Percentiles rank a stretch among this genome's conserved stretches.
These are phyloP conservation scores for Scopulariopsis brevicaulis DNA, from an alignment of 2,329 filamentous ascomycete genomes.

Conservation along the genomic window DNA sequence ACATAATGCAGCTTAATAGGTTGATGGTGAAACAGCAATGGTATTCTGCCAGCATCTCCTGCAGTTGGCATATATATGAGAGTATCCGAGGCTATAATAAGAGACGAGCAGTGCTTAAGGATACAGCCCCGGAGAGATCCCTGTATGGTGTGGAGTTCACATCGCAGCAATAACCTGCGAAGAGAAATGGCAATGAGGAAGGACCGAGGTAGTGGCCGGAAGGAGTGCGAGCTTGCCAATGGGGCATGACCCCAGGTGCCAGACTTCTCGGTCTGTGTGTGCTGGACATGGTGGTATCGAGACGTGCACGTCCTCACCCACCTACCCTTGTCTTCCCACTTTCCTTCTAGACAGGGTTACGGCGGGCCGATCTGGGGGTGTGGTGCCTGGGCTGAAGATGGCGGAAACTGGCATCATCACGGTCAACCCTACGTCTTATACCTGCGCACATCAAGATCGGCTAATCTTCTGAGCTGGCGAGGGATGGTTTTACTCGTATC, in stretches of 20 bases:
- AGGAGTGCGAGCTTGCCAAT: too few species aligned
- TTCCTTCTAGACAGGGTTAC: not conserved
- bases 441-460: slow-evolving; percentile 5
- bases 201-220: too few species aligned
- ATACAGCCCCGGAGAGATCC: slow-evolving; percentile 1
- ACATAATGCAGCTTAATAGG: not conserved
- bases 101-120: not conserved
- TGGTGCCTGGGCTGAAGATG: slow-evolving; percentile 1
- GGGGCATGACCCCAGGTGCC: too few species aligned
- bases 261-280: too few species aligned
- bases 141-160: not conserved
- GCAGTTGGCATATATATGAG: not conserved
- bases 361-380: slow-evolving; percentile 2
- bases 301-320: not conserved
- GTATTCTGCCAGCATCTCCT: not conserved
- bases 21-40: not conserved
- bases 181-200: not conserved
- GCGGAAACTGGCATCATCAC: slow-evolving; percentile 1
- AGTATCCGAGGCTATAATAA: not conserved
- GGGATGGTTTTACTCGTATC: not conserved
- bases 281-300: not conserved
- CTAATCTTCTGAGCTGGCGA: slow-evolving; percentile 4
- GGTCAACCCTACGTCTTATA: not conserved
- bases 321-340: not conserved
- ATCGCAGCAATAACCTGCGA: not conserved